Conservation (phyloP, 2,329 filamentous ascomycete species). For the Phaeosphaeria sp. region DNA sequence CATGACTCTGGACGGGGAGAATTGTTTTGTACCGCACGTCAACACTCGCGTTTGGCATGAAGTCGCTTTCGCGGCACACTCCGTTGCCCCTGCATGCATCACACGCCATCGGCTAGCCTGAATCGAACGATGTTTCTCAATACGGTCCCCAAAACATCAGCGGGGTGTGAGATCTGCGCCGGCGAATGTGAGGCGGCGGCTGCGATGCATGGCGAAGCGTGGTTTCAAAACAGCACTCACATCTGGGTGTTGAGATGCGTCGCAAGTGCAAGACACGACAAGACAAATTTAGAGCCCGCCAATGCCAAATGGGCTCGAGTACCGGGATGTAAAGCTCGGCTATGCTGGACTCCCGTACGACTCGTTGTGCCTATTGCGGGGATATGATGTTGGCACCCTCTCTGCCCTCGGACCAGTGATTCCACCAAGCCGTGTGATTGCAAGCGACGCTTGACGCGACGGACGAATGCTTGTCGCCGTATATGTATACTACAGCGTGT, state of each 20-base stretch:
- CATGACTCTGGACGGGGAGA: neutral
- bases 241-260: neutral
- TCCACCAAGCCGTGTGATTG: neutral
- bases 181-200: neutral
- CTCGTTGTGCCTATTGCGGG: slow-evolving; percentile 2
- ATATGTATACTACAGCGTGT: neutral
- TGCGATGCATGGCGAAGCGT: neutral
- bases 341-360: neutral
- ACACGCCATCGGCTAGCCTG: neutral
- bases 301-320: neutral
- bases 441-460: neutral
- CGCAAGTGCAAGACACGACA: neutral
- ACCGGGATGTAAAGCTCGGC: slow-evolving; percentile 6
- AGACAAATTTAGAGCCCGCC: neutral
- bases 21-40: neutral
- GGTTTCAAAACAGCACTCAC: neutral
- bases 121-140: neutral
- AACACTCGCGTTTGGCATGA: neutral
- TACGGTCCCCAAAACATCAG: neutral
- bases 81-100: neutral
- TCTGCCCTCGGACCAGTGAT: neutral
- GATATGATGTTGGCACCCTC: neutral
- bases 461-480: neutral
- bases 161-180: neutral
- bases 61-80: neutral